phyloP scores from a whole-genome alignment of 1,139 yeast species.

The Pichia sp. region DNA sequence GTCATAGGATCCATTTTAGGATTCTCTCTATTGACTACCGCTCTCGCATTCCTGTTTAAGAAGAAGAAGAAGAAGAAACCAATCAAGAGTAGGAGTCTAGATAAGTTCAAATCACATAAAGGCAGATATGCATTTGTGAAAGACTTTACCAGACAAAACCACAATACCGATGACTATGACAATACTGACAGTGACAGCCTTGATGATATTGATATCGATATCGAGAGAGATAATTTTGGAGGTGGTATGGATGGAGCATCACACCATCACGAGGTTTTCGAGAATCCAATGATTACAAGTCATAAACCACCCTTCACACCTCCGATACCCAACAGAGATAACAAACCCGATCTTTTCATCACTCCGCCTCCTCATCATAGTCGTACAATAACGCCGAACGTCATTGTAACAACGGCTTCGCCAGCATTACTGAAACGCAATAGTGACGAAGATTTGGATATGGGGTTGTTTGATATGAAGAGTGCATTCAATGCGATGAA shows the following conservation, averaged over 20 bases:
- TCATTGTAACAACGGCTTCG: not conserved
- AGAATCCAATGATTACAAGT: not conserved
- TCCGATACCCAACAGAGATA: constrained; percentile 6
- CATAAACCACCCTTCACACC: not conserved
- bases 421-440: not conserved
- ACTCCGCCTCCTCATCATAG: not conserved
- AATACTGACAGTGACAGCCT: constrained; percentile 1
- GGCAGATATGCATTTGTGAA: too few relatives aligned
- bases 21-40: constrained; percentile 22
- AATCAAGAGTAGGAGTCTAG: not conserved
- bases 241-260: too few relatives aligned
- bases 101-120: too few relatives aligned
- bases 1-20: constrained; percentile 39
- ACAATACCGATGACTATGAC: not conserved
- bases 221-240: too few relatives aligned
- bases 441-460: constrained; percentile 6
- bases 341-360: constrained; percentile 3
- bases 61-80: constrained; percentile 14
- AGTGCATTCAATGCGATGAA: constrained; percentile 11
- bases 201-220: constrained; percentile 1
- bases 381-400: not conserved
- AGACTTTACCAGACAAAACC: too few relatives aligned
- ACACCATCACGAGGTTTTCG: too few relatives aligned
- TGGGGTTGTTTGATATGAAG: constrained; percentile 13
- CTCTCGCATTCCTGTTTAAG: constrained; percentile 18